Evolutionary conservation across 257 asterid genomes (phyloP).

Genomic region (Linaria vulgaris): DNA sequence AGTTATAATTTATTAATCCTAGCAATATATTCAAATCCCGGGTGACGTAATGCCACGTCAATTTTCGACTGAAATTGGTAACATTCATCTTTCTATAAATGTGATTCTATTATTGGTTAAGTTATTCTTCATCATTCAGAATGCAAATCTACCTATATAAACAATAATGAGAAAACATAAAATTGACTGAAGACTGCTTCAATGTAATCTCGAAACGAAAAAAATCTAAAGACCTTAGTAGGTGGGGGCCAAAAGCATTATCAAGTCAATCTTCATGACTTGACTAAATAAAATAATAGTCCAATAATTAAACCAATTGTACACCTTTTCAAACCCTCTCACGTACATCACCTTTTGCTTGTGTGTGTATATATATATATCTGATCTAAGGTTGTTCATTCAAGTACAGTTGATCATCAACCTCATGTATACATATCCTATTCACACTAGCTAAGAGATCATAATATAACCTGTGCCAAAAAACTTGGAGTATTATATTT

Average conservation of each 20-base stretch:
- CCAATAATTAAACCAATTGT: neutral
- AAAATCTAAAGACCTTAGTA: neutral
- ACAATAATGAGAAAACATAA: neutral
- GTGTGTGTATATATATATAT: neutral
- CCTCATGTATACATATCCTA: neutral
- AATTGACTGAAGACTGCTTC: slow-evolving; percentile 24
- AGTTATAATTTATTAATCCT: too few relatives aligned
- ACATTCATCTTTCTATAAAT: too few relatives aligned
- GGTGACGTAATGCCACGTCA: too few relatives aligned
- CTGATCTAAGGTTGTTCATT: neutral
- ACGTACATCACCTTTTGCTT: neutral
- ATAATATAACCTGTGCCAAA: neutral
- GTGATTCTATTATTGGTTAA: neutral
- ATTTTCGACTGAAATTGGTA: too few relatives aligned
- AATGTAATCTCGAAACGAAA: slow-evolving; percentile 5
- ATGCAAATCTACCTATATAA: neutral
- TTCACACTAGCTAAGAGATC: slow-evolving; percentile 8
- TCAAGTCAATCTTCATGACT: slow-evolving; percentile 37
- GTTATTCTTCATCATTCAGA: too few relatives aligned
- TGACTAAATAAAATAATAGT: slow-evolving; percentile 24
- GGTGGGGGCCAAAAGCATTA: slow-evolving; percentile 3
- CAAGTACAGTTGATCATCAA: neutral
- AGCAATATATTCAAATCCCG: too few relatives aligned
- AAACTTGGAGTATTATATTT: too few relatives aligned
- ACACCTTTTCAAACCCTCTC: neutral